phyloP scores from a whole-genome alignment of 169 alveolate species.

The Besnoitia besnoiti region DNA sequence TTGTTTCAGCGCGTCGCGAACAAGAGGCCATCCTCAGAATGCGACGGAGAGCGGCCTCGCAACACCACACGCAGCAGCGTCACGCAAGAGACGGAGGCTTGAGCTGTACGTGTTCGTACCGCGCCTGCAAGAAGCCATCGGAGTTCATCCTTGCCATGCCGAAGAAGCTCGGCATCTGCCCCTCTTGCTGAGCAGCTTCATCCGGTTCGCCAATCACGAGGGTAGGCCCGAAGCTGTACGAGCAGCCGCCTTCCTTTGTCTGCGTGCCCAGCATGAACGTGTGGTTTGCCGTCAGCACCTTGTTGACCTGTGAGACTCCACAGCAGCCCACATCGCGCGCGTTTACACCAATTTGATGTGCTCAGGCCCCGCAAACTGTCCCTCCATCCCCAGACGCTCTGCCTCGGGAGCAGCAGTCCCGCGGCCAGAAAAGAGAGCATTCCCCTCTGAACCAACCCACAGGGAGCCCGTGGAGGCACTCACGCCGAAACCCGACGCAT shows the following conservation, averaged over 20 bases:
- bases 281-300: constrained; percentile 85
- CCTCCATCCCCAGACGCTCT: too few relatives aligned
- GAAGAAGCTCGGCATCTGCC: constrained; percentile 64
- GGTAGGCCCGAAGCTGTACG: constrained; percentile 90
- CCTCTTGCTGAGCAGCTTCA: constrained; percentile 56
- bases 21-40: too few relatives aligned
- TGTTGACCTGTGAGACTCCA: constrained; percentile 70
- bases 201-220: constrained; percentile 80
- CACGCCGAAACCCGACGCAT: too few relatives aligned
- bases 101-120: constrained; percentile 54
- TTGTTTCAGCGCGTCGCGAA: too few relatives aligned
- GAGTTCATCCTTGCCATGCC: constrained; percentile 74
- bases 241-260: constrained; percentile 78
- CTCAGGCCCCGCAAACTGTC: too few relatives aligned
- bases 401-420: too few relatives aligned
- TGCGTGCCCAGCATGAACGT: constrained; percentile 87
- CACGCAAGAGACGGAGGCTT: neutral
- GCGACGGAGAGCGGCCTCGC: too few relatives aligned
- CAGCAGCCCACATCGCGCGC: neutral
- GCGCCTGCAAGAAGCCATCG: constrained; percentile 82
- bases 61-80: too few relatives aligned
- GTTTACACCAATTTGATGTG: too few relatives aligned
- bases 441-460: too few relatives aligned
- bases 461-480: too few relatives aligned
- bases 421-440: too few relatives aligned